phyloP scores from a whole-genome alignment of 2,329 filamentous ascomycete genomes.

The Ophiosphaerella herpotricha region DNA sequence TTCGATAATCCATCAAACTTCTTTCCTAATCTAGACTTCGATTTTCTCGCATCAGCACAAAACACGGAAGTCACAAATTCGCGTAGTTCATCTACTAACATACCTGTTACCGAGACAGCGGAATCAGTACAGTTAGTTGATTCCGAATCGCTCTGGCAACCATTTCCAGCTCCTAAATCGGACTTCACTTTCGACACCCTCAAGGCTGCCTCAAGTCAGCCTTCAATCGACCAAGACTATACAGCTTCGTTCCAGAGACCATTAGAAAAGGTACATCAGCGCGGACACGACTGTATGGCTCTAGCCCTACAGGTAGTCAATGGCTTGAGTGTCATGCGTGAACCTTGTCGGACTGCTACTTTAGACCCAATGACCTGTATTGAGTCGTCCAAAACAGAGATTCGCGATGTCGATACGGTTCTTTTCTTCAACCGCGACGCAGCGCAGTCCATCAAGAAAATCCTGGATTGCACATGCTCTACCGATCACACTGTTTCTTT shows the following conservation, averaged over 20 bases:
- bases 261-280: not conserved
- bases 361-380: not conserved
- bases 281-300: conserved; percentile 2
- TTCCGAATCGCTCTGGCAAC: not conserved
- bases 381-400: not conserved
- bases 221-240: not conserved
- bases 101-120: not conserved
- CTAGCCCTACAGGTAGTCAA: not conserved
- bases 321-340: not conserved
- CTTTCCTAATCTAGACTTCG: not conserved
- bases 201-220: not conserved
- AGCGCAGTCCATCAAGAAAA: conserved; percentile 2
- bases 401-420: conserved; percentile 1
- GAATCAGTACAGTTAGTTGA: not conserved
- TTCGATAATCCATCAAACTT: not conserved
- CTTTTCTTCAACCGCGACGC: conserved; percentile 3
- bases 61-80: not conserved
- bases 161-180: not conserved
- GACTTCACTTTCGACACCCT: not conserved
- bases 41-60: not conserved
- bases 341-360: not conserved
- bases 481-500: not conserved
- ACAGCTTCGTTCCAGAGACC: not conserved
- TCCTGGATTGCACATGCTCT: conserved; percentile 1
- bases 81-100: not conserved